Evolutionary conservation across 352 stramenopile species (phyloP), one percentile per base, ranked within the genome.

Genomic region (Phytophthora parvispora): DNA sequence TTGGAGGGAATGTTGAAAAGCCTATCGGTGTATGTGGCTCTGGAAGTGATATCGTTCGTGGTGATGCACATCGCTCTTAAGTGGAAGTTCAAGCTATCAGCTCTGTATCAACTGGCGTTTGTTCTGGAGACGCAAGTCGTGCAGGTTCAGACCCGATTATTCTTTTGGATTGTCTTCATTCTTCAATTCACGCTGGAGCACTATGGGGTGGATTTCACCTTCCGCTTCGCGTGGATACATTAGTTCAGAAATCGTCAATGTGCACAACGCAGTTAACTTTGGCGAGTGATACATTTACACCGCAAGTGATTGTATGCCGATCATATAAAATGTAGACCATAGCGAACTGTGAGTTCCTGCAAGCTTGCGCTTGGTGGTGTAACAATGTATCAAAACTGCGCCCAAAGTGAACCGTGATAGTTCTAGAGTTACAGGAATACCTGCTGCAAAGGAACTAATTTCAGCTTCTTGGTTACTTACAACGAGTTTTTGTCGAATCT

Each of bases 151-250:
- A 60, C 38, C 16, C 55, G 63, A 12, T 32, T 78, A 1, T 54
- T 76, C 9, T 50, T 71, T 4, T 78, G 74, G 69, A 58, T 74
- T 9, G 40, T 77, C 2, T 65, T 67, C 27, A 54, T 78, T 6
- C 25, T 73, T 0, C 69, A 77, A 40, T 54, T 69, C 18, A 74
- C 69, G 1, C 22, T 78, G n/a, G 18, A 55, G 7, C 53, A 78
- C 24, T 63, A 64, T 13, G 64, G 64, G 1, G 54, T 67, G 3
- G 61, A 71, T 18, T 75, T 71, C 31, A 60, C 49, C 2, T 72
- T 72, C 36, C 49, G 22, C 4, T 72, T 76, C 49, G 50, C 27
- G 0, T 72, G 63, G 68, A n/a, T n/a, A n/a, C n/a, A n/a, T n/a
- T n/a, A n/a, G n/a, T n/a, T n/a, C n/a, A n/a, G n/a, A n/a, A n/a